A percentile compares a stretch with the other conserved stretches of the same genome.
Conservation (phyloP, 2,329 filamentous ascomycete species). For the Dendryphion nanum region DNA sequence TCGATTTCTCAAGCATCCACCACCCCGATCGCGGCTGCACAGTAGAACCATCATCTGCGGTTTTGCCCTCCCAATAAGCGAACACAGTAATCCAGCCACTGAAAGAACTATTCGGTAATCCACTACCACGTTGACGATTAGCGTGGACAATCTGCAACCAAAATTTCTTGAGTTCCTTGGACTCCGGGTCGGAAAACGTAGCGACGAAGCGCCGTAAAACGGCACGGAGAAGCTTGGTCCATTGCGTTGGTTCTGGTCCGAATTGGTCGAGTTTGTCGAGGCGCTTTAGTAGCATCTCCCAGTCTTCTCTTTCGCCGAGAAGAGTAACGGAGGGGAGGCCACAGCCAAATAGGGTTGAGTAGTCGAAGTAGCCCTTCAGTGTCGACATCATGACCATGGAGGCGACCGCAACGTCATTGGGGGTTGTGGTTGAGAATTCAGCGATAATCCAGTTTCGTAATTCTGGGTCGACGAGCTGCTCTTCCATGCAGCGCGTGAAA, state of each 20-base stretch:
- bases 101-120: not conserved
- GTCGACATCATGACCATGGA: slow-evolving; percentile 53
- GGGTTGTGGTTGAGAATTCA: slow-evolving; percentile 51
- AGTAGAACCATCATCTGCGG: not conserved
- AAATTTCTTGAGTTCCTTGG: slow-evolving; percentile 38
- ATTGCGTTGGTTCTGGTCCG: slow-evolving; percentile 46
- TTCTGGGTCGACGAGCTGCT: slow-evolving; percentile 43
- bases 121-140: slow-evolving; percentile 1
- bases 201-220: slow-evolving; percentile 48
- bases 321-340: slow-evolving; percentile 55
- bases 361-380: slow-evolving; percentile 51
- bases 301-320: slow-evolving; percentile 50
- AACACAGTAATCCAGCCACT: slow-evolving; percentile 15
- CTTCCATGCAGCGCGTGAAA: slow-evolving; percentile 42
- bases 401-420: slow-evolving; percentile 44
- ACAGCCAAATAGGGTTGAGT: slow-evolving; percentile 33
- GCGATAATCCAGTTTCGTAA: slow-evolving; percentile 53
- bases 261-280: slow-evolving; percentile 46
- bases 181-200: slow-evolving; percentile 40
- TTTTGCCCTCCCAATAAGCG: slow-evolving; percentile 9
- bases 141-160: slow-evolving; percentile 41
- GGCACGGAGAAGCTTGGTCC: slow-evolving; percentile 40
- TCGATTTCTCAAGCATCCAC: slow-evolving; percentile 7
- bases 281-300: slow-evolving; percentile 42
- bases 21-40: slow-evolving; percentile 9